Conservation (phyloP, 2,329 filamentous ascomycete species). For the Diaporthe ampelina region DNA sequence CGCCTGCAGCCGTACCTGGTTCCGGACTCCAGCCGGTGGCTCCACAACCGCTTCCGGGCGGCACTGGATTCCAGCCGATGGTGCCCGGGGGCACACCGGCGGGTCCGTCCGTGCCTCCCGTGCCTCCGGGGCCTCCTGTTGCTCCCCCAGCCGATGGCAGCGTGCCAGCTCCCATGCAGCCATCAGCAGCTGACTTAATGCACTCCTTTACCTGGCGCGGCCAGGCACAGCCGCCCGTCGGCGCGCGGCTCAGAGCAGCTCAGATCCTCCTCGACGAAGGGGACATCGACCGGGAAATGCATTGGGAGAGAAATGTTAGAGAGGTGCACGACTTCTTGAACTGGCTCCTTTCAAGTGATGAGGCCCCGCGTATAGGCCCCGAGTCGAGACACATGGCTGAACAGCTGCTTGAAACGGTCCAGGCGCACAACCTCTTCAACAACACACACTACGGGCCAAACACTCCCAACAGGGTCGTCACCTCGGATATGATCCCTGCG, state of each 20-base stretch:
- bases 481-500: constrained; percentile 45
- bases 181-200: neutral
- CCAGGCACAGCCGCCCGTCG: constrained; percentile 51
- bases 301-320: constrained; percentile 55
- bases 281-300: constrained; percentile 57
- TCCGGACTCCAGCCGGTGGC: neutral
- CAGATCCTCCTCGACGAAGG: constrained; percentile 64
- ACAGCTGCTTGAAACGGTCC: constrained; percentile 52
- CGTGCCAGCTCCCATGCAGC: neutral
- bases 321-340: constrained; percentile 57
- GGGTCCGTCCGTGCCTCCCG: neutral
- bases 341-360: neutral
- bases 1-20: constrained; percentile 18
- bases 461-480: constrained; percentile 47
- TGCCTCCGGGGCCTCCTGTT: neutral
- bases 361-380: constrained; percentile 40
- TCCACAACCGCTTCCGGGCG: neutral
- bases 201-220: constrained; percentile 35
- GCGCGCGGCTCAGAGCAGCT: constrained; percentile 50
- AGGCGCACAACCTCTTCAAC: constrained; percentile 53
- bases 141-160: neutral
- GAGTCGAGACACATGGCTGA: constrained; percentile 46
- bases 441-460: constrained; percentile 51
- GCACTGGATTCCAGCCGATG: neutral
- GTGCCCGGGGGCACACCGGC: neutral